These are phyloP conservation scores for Nigrospora oryzae DNA, from an alignment of 2,329 filamentous ascomycete species.

Conservation along the genomic window DNA sequence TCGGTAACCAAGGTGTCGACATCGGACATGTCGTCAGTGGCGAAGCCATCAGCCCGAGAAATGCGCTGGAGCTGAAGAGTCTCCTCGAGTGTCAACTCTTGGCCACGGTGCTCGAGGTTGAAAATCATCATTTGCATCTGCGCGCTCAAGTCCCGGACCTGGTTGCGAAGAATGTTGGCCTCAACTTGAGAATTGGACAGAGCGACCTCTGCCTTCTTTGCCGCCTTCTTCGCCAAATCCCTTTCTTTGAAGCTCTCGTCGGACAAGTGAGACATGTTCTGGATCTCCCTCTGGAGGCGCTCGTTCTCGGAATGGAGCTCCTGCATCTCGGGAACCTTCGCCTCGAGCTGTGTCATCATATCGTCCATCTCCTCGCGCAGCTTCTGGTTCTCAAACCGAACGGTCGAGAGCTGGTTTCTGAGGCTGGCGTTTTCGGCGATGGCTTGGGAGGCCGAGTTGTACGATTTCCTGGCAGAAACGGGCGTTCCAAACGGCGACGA, in stretches of 20 bases:
- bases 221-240: constrained; percentile 68
- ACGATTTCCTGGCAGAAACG: constrained; percentile 45
- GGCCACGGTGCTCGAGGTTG: constrained; percentile 74
- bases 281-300: constrained; percentile 69
- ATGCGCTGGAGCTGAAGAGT: constrained; percentile 68
- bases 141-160: constrained; percentile 80
- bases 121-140: constrained; percentile 88
- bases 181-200: constrained; percentile 58
- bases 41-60: constrained; percentile 61
- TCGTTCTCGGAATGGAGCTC: constrained; percentile 77
- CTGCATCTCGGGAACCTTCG: constrained; percentile 78
- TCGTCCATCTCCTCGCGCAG: constrained; percentile 74
- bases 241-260: constrained; percentile 76
- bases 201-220: constrained; percentile 70
- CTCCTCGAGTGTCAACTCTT: constrained; percentile 63
- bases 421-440: constrained; percentile 57
- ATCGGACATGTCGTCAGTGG: constrained; percentile 67
- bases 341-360: constrained; percentile 77
- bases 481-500: constrained; percentile 56
- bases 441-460: constrained; percentile 52
- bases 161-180: constrained; percentile 70
- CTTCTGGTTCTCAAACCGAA: constrained; percentile 66
- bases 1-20: constrained; percentile 86
- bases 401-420: constrained; percentile 65
- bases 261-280: constrained; percentile 77